Base-by-base conservation (phyloP, 495 filamentous ascomycete genomes). In the Xanthoparmelia taractica region DNA sequence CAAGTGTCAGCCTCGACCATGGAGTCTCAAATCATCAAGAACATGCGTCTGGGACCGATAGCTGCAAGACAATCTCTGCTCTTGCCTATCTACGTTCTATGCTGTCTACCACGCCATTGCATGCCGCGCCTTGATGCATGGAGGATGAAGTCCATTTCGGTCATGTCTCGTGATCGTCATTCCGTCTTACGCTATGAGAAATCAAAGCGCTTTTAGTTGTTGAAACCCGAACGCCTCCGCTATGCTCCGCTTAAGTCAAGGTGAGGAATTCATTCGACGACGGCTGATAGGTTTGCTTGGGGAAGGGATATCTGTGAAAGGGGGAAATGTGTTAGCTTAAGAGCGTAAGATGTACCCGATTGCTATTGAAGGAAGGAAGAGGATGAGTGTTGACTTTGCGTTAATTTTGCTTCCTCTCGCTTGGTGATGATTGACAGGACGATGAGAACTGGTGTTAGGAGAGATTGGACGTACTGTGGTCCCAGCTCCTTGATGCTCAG, bases 401-500 rank as follows among this genome's bases (percentile, higher is more conserved):
- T 11, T 54, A 17, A 31, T 52, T 0, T 20, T 31, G 48, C 48
- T 52, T 18, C 25, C 13, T 54, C 17, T n/a, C 18, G 29, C 50
- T 17, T 31, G 25, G n/a, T 18, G 36, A 23, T 20, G 17, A 25
- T 25, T 41, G 36, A 57, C 15, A 63, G 15, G 8, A 43, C 13
- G 12, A 11, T 57, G 50, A n/a, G n/a, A n/a, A n/a, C n/a, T 13
- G 25, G 15, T 4, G 41, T 13, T 5, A 18, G 4, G 38, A 45
- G 8, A 48, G 25, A 31, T 50, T 58, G 50, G 34, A 85, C 87
- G 79, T 89, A 98, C 90, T 91, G 94, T 77, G 94, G 91, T 69
- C 94, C 94, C 66, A 96, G 78, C 75, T 97, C 94, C 79, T 89
- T 84, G 74, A 98, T 94, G 79, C 91, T 91, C 70, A 92, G 80